Conservation (phyloP, 768 basidiomycete genomes). For the Cytidiella melzeri region DNA sequence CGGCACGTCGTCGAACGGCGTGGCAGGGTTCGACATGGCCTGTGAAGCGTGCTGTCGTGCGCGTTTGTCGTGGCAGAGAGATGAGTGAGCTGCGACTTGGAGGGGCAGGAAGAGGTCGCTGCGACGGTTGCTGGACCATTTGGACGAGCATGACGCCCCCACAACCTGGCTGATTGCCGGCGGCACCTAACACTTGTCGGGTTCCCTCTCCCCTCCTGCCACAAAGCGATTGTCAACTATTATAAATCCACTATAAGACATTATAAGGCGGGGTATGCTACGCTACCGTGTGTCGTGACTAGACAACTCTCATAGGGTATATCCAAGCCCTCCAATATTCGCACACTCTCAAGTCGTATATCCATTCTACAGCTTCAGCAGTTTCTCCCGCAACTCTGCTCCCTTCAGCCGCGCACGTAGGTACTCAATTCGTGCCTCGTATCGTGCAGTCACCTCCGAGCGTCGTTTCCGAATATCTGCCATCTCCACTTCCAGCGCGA, state of each 20-base stretch:
- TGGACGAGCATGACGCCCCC: background rate
- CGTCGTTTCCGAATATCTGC: slow-evolving; percentile 63
- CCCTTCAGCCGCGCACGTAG: slow-evolving; percentile 78
- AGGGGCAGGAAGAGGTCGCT: background rate
- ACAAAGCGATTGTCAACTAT: no score
- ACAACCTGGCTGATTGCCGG: background rate
- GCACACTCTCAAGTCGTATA: background rate
- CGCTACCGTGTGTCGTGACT: background rate
- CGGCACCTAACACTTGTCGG: background rate
- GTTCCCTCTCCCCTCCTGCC: background rate
- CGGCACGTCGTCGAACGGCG: slow-evolving; percentile 7
- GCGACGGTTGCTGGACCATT: no score
- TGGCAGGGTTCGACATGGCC: slow-evolving; percentile 13
- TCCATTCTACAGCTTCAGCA: slow-evolving; percentile 44
- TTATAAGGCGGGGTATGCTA: background rate
- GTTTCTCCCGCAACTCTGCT: slow-evolving; percentile 77
- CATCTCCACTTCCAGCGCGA: slow-evolving; percentile 50
- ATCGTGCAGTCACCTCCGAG: slow-evolving; percentile 65
- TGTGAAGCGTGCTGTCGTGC: background rate
- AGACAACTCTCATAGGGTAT: slow-evolving; percentile 3
- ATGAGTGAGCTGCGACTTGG: background rate
- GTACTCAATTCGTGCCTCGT: slow-evolving; percentile 73
- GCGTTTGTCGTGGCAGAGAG: no score
- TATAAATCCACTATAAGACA: background rate
- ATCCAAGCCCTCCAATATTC: slow-evolving; percentile 1